Conservation (phyloP, 2,329 filamentous ascomycete genomes). For the Epichloe aotearoae region DNA sequence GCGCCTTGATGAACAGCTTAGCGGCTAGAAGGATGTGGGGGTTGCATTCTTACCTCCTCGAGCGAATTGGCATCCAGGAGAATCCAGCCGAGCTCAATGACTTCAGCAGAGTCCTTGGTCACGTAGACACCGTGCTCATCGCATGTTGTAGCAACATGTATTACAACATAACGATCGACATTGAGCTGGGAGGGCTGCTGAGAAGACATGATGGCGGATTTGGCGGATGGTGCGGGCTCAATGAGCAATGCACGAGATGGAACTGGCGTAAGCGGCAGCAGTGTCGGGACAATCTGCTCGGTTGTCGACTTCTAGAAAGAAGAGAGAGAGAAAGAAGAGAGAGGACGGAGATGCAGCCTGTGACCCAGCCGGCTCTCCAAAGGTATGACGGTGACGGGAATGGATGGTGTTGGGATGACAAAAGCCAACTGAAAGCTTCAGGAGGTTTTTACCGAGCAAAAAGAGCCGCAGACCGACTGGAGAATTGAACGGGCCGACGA, state of each 20-base stretch:
- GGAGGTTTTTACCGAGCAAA: conserved; percentile 15
- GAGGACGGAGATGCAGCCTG: conserved; percentile 20
- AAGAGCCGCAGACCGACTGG: conserved; percentile 12
- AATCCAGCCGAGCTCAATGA: conserved; percentile 98
- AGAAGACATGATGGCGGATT: conserved; percentile 23
- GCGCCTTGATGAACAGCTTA: conserved; percentile 2
- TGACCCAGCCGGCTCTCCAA: conserved; percentile 22
- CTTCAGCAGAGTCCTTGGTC: conserved; percentile 96
- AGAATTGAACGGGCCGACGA: conserved; percentile 10
- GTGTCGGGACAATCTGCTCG: conserved; percentile 7
- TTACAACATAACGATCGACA: conserved; percentile 93
- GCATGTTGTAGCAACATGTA: conserved; percentile 96
- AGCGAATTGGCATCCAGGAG: conserved; percentile 81
- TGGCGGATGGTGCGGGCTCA: conserved; percentile 8
- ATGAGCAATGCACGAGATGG: conserved; percentile 8
- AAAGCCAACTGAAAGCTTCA: conserved; percentile 12
- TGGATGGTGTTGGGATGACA: conserved; percentile 12
- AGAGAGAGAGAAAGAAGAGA: conserved; percentile 10
- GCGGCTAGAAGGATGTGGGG: neutral
- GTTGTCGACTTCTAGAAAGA: conserved; percentile 9
- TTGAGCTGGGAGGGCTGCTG: conserved; percentile 44
- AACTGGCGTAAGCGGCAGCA: conserved; percentile 5
- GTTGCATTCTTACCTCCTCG: conserved; percentile 61
- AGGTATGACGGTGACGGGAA: conserved; percentile 11
- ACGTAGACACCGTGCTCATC: conserved; percentile 99